A percentile compares a stretch with the other conserved stretches of the same genome.
Evolutionary conservation across 345 rosid species (phyloP).

Genomic region (Rhodamnia rubescens): DNA sequence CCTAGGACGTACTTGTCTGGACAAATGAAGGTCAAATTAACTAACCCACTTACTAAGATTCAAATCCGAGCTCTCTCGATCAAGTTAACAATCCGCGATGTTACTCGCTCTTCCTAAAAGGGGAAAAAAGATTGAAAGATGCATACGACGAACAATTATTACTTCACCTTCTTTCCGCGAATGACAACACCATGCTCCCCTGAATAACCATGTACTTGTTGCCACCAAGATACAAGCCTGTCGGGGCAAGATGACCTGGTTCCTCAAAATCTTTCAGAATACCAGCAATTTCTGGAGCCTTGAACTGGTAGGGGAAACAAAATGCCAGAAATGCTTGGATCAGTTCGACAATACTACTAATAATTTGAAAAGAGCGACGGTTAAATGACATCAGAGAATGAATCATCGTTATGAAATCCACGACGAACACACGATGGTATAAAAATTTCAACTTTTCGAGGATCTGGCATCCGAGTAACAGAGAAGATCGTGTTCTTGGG

Average conservation of each 20-base stretch:
- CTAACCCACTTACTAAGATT: neutral
- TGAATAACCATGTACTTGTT: slow-evolving; percentile 77
- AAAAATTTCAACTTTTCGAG: too few species aligned
- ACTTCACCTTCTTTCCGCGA: slow-evolving; percentile 75
- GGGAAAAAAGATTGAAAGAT: neutral
- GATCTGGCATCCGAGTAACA: too few species aligned
- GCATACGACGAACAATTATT: neutral
- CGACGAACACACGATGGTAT: too few species aligned
- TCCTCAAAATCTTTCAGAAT: slow-evolving; percentile 67
- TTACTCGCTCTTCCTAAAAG: neutral
- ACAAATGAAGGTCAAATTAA: neutral
- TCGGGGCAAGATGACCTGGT: slow-evolving; percentile 78
- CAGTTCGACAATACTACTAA: neutral
- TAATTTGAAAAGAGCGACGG: neutral
- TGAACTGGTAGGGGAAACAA: slow-evolving; percentile 25
- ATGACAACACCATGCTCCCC: slow-evolving; percentile 71
- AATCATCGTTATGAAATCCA: too few species aligned
- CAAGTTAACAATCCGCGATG: neutral
- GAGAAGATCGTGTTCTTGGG: too few species aligned
- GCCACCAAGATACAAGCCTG: slow-evolving; percentile 54
- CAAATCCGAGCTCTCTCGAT: neutral
- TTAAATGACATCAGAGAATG: neutral
- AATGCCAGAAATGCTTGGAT: neutral
- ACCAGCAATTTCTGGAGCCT: slow-evolving; percentile 38
- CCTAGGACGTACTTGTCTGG: neutral